Evolutionary conservation across 768 basidiomycete genomes (phyloP).

Genomic region (Infundibulicybe gibba): DNA sequence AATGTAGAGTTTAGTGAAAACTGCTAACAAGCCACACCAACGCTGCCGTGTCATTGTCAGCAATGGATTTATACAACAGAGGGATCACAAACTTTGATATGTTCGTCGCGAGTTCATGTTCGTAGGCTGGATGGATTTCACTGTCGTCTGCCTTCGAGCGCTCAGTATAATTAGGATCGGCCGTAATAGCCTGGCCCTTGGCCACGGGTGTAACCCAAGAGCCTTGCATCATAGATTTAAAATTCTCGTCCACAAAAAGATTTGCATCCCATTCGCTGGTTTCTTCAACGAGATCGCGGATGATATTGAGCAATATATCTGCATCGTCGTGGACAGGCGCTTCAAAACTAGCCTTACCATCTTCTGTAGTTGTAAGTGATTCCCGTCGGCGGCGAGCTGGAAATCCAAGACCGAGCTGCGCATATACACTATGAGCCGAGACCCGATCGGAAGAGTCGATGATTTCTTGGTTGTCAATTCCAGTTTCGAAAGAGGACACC

Average conservation of each 20-base stretch:
- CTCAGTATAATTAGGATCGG: too few species aligned
- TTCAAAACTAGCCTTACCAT: background rate
- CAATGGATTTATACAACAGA: too few species aligned
- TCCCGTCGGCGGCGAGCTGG: constrained; percentile 4
- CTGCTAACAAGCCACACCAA: too few species aligned
- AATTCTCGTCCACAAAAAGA: constrained; percentile 43
- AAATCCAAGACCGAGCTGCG: constrained; percentile 13
- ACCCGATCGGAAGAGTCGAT: background rate
- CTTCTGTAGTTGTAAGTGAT: background rate
- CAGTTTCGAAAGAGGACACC: background rate
- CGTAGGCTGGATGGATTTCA: too few species aligned
- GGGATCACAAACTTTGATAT: too few species aligned
- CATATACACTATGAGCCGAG: constrained; percentile 1
- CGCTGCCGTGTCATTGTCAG: too few species aligned
- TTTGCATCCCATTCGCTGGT: constrained; percentile 48
- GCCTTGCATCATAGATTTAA: constrained; percentile 38
- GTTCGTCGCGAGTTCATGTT: too few species aligned
- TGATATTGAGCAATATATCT: constrained; percentile 34
- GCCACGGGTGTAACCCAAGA: constrained; percentile 12
- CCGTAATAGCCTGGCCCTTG: too few species aligned
- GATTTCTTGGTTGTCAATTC: background rate
- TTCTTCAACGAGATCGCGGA: constrained; percentile 46
- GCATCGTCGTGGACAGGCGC: constrained; percentile 16
- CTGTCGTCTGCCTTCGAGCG: too few species aligned
- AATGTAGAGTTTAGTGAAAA: too few species aligned